Evolutionary conservation across 495 filamentous ascomycete species (phyloP), one percentile per base, ranked within the genome.

Genomic region (Parathielavia appendiculata): DNA sequence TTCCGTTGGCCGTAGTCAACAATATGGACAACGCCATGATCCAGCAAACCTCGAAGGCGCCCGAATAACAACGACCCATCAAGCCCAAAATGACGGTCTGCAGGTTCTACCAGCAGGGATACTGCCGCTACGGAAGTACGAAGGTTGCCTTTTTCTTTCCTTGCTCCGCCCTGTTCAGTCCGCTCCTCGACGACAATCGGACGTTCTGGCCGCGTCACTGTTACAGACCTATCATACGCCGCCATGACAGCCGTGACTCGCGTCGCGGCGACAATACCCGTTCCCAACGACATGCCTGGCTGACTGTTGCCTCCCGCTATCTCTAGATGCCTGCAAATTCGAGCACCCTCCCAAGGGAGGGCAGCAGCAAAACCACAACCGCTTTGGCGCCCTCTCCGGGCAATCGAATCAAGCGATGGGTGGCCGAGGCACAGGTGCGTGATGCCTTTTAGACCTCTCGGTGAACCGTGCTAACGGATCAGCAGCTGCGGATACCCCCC

Each of bases 91-190:
- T 87, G 85, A 63, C 69, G 5, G 71, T 91, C 62, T 95, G 90
- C 77, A 79, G 66, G 39, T 92, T 83, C 68, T 95, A 77, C 65
- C 82, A 82, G 69, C 81, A 85, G 69, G 89, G 88, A 45, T 78
- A 79, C 51, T 95, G 90, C 77, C 84, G 76, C 64, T 86, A 79
- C 66, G 90, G 90, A 72, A 67, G 80, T 82, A 73, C 40, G 74
- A 48, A 44, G 44, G 30, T 41, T 50, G 36, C 20, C 39, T 55
- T 45, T 53, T 34, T 44, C 39, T 43, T 23, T 46, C 51, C 58
- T 26, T 55, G 38, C 26, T 26, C 32, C 23, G 34, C 46, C 35
- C 19, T 19, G 14, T 11, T 34, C 35, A 9, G 5, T 41, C 13
- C 39, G 4, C 23, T 1, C 38, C 26, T n/a, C 3, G 20, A 34